Base-by-base conservation (phyloP, 805 yeast species). In the Hanseniaspora mollemarum region DNA sequence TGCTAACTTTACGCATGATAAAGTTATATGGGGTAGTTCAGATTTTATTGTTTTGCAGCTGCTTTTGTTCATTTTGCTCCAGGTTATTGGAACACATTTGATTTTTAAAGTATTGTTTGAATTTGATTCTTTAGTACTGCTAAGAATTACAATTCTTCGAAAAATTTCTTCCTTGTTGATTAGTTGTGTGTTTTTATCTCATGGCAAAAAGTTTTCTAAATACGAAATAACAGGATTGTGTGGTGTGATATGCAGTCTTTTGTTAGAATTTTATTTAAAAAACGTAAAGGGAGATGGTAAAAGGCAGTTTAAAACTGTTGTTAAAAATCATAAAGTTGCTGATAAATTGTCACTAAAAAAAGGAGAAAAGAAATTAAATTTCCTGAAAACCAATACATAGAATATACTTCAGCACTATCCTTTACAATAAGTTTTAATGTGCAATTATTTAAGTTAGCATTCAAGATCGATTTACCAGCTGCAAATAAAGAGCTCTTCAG, bases 161-260 rank as follows among this genome's bases (percentile, higher is more conserved):
- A 92, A 92, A 61, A 90, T 92, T 96, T 70, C 87, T 44, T 87
- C 96, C 36, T 90, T 92, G 97, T 73, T 87, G 31, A 66, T 90
- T 49, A 83, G 95, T 59, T 96, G 92, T 46, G 63, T 86, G 3
- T 68, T 90, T 55, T 90, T 87, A 66, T 90, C 92, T n/a, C 32
- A 24, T 18, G 44, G 42, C 10, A 96, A 92, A 62, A 61, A 64
- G 4, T 73, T 92, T 56, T 71, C 67, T 29, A 7, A 51, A 2
- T 65, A 69, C 8, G 97, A 92, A 67, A 83, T 95, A 87, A 33
- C 68, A 0, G 97, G 97, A 0, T 79, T 92, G 5, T 48, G 64
- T 1, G 66, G 84, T 53, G 99, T 92, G 1, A 88, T 90, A 67
- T 76, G 78, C 3, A 96, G 96, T 0, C 83, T 92, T 51, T 80